Evolutionary conservation across 2,329 filamentous ascomycete species (phyloP).

Genomic region (Exophiala oligosperma): DNA sequence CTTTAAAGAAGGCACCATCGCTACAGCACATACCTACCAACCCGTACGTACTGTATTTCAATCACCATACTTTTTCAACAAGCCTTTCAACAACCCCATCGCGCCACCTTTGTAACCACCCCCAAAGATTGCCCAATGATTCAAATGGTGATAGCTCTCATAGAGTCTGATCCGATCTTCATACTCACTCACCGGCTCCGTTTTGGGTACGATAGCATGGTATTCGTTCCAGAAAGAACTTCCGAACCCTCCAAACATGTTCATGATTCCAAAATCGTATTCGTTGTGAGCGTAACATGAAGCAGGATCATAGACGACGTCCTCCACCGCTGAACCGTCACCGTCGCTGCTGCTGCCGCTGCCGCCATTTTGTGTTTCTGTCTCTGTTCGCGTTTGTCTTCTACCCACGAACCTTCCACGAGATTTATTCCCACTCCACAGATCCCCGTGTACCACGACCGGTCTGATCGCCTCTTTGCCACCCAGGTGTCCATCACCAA

Average conservation of each 20-base stretch:
- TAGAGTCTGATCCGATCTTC: conserved; percentile 81
- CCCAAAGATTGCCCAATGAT: conserved; percentile 84
- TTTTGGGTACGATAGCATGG: conserved; percentile 70
- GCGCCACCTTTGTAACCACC: conserved; percentile 75
- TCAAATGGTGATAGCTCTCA: conserved; percentile 87
- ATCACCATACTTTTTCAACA: conserved; percentile 70
- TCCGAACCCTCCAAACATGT: conserved; percentile 91
- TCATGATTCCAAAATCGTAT: conserved; percentile 92
- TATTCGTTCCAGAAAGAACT: conserved; percentile 74
- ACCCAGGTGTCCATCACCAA: conserved; percentile 67
- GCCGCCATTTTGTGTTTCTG: conserved; percentile 39
- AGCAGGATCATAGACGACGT: conserved; percentile 80
- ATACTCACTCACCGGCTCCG: conserved; percentile 79
- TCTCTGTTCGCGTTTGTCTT: conserved; percentile 22
- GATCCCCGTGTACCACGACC: conserved; percentile 83
- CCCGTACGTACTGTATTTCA: no score
- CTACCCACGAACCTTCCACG: conserved; percentile 60
- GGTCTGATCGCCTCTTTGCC: conserved; percentile 62
- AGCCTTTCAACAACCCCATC: conserved; percentile 72
- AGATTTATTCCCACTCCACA: conserved; percentile 88
- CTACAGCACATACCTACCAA: no score
- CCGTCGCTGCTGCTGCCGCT: no score
- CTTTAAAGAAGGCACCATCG: no score
- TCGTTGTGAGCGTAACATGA: conserved; percentile 83
- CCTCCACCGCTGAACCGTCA: conserved; percentile 48